A percentile compares a stretch with the other conserved stretches of the same genome.
Conservation (phyloP, 331 rosid species). For the Malus hybrid region DNA sequence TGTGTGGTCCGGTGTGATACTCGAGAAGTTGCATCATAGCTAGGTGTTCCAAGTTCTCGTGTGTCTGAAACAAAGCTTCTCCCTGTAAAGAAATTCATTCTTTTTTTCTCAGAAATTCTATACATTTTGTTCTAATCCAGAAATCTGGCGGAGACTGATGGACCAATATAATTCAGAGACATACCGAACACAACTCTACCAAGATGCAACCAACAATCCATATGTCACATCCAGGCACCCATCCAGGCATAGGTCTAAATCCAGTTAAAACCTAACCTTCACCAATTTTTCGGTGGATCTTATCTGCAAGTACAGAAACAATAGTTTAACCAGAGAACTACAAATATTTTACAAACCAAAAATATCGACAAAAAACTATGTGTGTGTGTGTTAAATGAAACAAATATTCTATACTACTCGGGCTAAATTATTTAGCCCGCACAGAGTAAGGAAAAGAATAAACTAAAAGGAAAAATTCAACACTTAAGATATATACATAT, state of each 20-base stretch:
- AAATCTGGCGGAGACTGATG: not conserved
- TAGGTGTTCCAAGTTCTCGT: slow-evolving; percentile 90
- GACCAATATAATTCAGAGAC: not conserved
- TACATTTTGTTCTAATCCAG: not conserved
- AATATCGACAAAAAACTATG: not conserved
- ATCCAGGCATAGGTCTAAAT: not conserved
- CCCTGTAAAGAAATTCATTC: slow-evolving; percentile 40
- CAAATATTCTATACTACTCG: not conserved
- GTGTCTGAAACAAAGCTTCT: slow-evolving; percentile 93
- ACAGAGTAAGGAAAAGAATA: not conserved
- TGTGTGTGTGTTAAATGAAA: not conserved
- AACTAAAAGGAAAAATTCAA: not conserved
- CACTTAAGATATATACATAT: not conserved
- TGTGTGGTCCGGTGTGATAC: too few species aligned
- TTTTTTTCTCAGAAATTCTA: not conserved
- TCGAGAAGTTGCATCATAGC: slow-evolving; percentile 58
- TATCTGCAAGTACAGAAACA: slow-evolving; percentile 46
- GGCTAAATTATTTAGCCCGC: not conserved
- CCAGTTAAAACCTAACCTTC: slow-evolving; percentile 43
- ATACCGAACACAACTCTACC: slow-evolving; percentile 88
- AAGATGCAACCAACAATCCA: slow-evolving; percentile 98
- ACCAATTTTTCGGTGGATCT: slow-evolving; percentile 83
- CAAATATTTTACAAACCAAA: not conserved
- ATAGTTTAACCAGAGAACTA: not conserved
- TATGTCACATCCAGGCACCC: slow-evolving; percentile 42